A percentile compares a stretch with the other conserved stretches of the same genome.
Evolutionary conservation across 2,329 filamentous ascomycete genomes (phyloP).

Genomic region (Aspergillus brunneoviolaceus): DNA sequence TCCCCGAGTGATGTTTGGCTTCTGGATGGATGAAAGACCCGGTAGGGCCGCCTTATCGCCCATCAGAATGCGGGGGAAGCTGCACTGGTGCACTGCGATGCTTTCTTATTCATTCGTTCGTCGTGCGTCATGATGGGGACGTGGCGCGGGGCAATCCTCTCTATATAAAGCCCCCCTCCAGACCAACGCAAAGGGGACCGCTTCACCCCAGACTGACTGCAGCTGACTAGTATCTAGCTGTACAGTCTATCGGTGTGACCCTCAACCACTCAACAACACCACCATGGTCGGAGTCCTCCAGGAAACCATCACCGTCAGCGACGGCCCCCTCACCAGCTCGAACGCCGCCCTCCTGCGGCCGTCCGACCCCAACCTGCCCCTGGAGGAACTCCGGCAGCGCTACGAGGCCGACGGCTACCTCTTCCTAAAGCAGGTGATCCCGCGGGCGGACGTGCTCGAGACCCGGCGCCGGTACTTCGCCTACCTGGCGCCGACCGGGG

Average conservation of each 20-base stretch:
- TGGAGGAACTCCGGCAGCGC: conserved; percentile 50
- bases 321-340: conserved; percentile 47
- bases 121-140: neutral
- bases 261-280: no score
- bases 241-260: no score
- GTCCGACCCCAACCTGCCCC: conserved; percentile 46
- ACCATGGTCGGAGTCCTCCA: conserved; percentile 17
- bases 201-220: no score
- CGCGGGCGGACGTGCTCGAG: conserved; percentile 53
- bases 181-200: no score
- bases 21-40: neutral
- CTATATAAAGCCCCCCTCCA: neutral
- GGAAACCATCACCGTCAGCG: conserved; percentile 38
- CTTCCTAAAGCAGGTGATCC: conserved; percentile 56
- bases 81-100: neutral
- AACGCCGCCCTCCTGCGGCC: conserved; percentile 46
- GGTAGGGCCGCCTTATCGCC: neutral
- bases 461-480: conserved; percentile 56
- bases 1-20: neutral
- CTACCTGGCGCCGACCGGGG: conserved; percentile 54
- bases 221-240: no score
- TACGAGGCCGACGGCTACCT: conserved; percentile 56
- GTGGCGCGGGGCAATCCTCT: neutral
- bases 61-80: neutral
- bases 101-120: neutral